Percentiles rank a stretch among this genome's conserved stretches.
Evolutionary conservation across 1,139 yeast genomes (phyloP).

Genomic region (Candida smagusa): DNA sequence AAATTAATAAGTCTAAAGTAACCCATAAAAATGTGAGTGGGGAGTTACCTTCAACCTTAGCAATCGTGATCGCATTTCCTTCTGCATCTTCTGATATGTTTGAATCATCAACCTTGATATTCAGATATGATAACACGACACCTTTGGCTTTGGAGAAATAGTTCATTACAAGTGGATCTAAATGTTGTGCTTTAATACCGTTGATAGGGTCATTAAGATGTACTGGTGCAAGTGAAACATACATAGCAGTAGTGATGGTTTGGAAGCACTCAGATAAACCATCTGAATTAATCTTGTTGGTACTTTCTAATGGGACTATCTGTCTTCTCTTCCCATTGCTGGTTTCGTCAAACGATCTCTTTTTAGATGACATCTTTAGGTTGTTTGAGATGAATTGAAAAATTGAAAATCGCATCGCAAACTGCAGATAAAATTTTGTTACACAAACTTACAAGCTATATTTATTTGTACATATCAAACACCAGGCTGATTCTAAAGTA

Average conservation of each 20-base stretch:
- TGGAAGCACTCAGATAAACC: slow-evolving; percentile 66
- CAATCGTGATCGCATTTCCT: slow-evolving; percentile 35
- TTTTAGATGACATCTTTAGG: slow-evolving; percentile 4
- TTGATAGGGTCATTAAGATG: slow-evolving; percentile 63
- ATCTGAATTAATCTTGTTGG: slow-evolving; percentile 33
- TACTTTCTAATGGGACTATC: slow-evolving; percentile 22
- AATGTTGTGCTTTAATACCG: slow-evolving; percentile 82
- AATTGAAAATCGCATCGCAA: slow-evolving; percentile 1
- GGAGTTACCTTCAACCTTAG: slow-evolving; percentile 72
- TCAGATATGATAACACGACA: slow-evolving; percentile 75
- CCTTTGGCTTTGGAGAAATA: slow-evolving; percentile 74
- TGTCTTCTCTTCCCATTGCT: slow-evolving; percentile 19
- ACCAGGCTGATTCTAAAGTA: too few species aligned
- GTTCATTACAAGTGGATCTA: slow-evolving; percentile 86
- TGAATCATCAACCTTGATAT: slow-evolving; percentile 43
- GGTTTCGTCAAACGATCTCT: slow-evolving; percentile 4
- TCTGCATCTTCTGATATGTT: slow-evolving; percentile 32
- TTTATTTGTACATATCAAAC: too few species aligned
- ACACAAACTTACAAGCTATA: not conserved
- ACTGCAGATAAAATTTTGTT: slow-evolving; percentile 1
- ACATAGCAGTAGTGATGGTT: slow-evolving; percentile 59
- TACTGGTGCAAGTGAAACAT: slow-evolving; percentile 84
- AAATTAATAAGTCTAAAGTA: slow-evolving; percentile 74
- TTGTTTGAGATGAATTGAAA: slow-evolving; percentile 1
- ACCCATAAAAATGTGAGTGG: slow-evolving; percentile 92